Percentiles rank a stretch among this genome's conserved stretches.
Conservation (phyloP, 352 stramenopile genomes). For the Pythium pyrilobum region DNA sequence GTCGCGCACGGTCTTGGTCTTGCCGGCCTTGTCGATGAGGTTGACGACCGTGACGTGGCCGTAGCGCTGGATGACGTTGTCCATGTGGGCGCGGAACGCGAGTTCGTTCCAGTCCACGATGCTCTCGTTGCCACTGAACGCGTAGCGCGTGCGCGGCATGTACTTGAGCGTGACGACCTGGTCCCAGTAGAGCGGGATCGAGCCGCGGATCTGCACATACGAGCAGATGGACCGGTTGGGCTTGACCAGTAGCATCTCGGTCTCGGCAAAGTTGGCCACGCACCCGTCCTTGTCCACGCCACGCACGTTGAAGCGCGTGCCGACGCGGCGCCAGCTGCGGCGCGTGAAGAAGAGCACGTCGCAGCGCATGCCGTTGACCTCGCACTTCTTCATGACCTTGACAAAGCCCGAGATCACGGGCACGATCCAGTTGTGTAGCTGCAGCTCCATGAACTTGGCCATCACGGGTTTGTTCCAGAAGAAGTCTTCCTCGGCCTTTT, state of each 20-base stretch:
- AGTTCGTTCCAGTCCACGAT: slow-evolving; percentile 75
- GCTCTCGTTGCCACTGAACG: slow-evolving; percentile 46
- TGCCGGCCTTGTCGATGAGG: slow-evolving; percentile 88
- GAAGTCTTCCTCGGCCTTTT: slow-evolving; percentile 83
- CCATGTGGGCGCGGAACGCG: slow-evolving; percentile 62
- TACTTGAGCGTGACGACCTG: slow-evolving; percentile 90
- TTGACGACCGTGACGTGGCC: slow-evolving; percentile 87
- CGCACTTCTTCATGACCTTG: slow-evolving; percentile 63
- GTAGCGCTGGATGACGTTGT: slow-evolving; percentile 66
- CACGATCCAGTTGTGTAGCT: slow-evolving; percentile 59
- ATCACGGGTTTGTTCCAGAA: slow-evolving; percentile 90
- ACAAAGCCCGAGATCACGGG: slow-evolving; percentile 66
- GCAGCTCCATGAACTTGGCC: slow-evolving; percentile 36
- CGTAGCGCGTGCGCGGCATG: slow-evolving; percentile 80
- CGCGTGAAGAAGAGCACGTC: slow-evolving; percentile 71
- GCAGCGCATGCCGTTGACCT: slow-evolving; percentile 49
- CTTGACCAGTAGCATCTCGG: slow-evolving; percentile 87
- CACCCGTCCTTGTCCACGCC: slow-evolving; percentile 86
- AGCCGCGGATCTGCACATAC: slow-evolving; percentile 93
- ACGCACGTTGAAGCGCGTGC: slow-evolving; percentile 90
- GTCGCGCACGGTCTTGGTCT: slow-evolving; percentile 64
- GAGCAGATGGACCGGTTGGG: slow-evolving; percentile 69
- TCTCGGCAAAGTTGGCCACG: slow-evolving; percentile 94
- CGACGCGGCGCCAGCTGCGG: slow-evolving; percentile 68
- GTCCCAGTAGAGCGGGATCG: slow-evolving; percentile 93